phyloP scores from a whole-genome alignment of 2,329 filamentous ascomycete species.

The Huntiella abstrusa region DNA sequence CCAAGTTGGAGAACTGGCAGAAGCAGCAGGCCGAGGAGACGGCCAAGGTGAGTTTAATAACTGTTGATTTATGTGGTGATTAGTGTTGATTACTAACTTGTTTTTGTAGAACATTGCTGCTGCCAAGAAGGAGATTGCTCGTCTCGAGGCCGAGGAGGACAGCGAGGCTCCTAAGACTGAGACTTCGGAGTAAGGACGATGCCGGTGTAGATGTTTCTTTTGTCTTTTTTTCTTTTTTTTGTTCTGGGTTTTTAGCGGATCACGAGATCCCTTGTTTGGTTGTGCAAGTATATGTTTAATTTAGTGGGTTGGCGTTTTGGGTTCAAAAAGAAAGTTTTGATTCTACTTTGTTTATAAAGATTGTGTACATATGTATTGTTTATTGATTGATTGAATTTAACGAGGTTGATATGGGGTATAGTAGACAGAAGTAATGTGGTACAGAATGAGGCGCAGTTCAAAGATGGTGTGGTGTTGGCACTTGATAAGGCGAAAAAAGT shows the following conservation, averaged over 20 bases:
- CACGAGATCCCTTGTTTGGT: too few species aligned
- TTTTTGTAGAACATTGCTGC: constrained; percentile 71
- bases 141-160: constrained; percentile 46
- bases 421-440: too few species aligned
- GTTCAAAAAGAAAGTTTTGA: too few species aligned
- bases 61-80: not conserved
- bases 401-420: too few species aligned
- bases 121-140: constrained; percentile 87
- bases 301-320: not conserved
- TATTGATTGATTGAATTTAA: too few species aligned
- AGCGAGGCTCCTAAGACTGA: constrained; percentile 15
- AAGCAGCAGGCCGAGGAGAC: constrained; percentile 77
- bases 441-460: too few species aligned
- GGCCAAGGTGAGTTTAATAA: constrained; percentile 49
- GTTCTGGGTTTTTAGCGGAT: not conserved
- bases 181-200: not conserved
- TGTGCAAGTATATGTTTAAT: not conserved
- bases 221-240: not conserved
- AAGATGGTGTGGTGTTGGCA: too few species aligned
- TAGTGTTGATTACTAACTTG: constrained; percentile 16
- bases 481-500: too few species aligned
- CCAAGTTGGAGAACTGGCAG: constrained; percentile 85
- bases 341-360: too few species aligned
- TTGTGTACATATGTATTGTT: too few species aligned
- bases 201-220: too few species aligned